Percentiles rank a stretch among this genome's conserved stretches.
Conservation (phyloP, 2,329 filamentous ascomycete species). For the Coniochaeta ligniaria region DNA sequence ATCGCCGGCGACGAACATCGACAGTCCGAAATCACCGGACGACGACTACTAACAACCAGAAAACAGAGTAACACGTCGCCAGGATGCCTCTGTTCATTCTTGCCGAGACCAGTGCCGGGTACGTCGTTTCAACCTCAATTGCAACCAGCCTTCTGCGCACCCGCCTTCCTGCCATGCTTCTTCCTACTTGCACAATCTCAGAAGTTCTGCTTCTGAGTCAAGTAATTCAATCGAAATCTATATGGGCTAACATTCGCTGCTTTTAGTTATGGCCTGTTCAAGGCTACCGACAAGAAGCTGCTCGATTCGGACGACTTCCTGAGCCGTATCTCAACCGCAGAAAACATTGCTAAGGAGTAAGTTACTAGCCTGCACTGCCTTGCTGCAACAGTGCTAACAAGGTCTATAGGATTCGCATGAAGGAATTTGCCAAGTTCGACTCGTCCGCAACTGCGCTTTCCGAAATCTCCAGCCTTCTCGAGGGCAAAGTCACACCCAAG, state of each 20-base stretch:
- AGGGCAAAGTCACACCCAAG: constrained; percentile 91
- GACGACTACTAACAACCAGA: constrained; percentile 1
- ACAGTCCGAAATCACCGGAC: constrained; percentile 3
- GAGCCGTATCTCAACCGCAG: constrained; percentile 68
- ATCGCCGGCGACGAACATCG: constrained; percentile 10
- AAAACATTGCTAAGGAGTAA: constrained; percentile 81
- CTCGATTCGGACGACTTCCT: constrained; percentile 75
- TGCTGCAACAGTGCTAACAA: constrained; percentile 8
- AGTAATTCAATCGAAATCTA: not conserved
- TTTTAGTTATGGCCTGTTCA: constrained; percentile 91
- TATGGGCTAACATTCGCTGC: constrained; percentile 19
- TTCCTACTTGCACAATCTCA: not conserved
- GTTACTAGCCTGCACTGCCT: constrained; percentile 24
- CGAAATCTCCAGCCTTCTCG: constrained; percentile 80
- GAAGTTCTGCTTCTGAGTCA: not conserved
- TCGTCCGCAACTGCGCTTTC: constrained; percentile 85
- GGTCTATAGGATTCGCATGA: constrained; percentile 70
- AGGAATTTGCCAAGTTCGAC: constrained; percentile 96
- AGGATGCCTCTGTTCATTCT: constrained; percentile 88
- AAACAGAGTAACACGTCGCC: constrained; percentile 17
- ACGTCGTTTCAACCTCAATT: constrained; percentile 27
- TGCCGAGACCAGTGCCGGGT: constrained; percentile 82
- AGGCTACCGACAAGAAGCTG: constrained; percentile 97
- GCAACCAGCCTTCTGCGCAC: constrained; percentile 5
- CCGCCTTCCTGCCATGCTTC: not conserved